phyloP scores from a whole-genome alignment of 1,284 basidiomycete genomes.

The Golubevia pallescens region DNA sequence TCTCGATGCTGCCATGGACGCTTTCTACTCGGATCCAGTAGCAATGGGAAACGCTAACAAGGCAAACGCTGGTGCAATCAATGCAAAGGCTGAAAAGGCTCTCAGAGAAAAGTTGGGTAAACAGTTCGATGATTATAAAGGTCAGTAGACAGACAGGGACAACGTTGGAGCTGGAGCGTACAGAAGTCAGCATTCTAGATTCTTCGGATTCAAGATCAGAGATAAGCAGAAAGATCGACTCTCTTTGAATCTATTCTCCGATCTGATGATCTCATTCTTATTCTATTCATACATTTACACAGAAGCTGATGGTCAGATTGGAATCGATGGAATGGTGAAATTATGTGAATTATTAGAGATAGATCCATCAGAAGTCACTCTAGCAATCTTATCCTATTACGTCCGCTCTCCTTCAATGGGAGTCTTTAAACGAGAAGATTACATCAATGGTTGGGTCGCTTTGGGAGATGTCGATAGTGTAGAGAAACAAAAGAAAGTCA shows the following conservation, averaged over 20 bases:
- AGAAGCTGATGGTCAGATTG: conserved; percentile 38
- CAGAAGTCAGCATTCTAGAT: too few relatives aligned
- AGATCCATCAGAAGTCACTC: conserved; percentile 46
- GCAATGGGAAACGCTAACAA: conserved; percentile 36
- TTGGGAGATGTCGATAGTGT: conserved; percentile 34
- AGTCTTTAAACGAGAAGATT: conserved; percentile 39
- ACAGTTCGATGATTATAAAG: conserved; percentile 81
- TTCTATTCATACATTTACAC: conserved; percentile 1
- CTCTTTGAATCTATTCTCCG: neutral
- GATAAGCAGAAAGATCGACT: neutral
- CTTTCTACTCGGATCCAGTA: conserved; percentile 70
- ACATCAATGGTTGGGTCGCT: conserved; percentile 50
- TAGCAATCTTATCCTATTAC: conserved; percentile 59
- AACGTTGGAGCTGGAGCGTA: too few relatives aligned
- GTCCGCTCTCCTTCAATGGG: conserved; percentile 46
- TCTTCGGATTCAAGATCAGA: neutral
- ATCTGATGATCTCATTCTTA: conserved; percentile 1
- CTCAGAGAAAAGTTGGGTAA: conserved; percentile 67
- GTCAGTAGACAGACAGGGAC: conserved; percentile 63
- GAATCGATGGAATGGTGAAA: conserved; percentile 47
- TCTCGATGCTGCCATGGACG: conserved; percentile 77
- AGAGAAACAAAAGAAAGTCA: conserved; percentile 35
- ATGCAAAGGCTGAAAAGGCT: conserved; percentile 24
- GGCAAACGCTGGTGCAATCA: conserved; percentile 63
- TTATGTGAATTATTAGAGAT: conserved; percentile 49